Conservation (phyloP, 2,329 filamentous ascomycete genomes). For the Penicillium janthinellum region DNA sequence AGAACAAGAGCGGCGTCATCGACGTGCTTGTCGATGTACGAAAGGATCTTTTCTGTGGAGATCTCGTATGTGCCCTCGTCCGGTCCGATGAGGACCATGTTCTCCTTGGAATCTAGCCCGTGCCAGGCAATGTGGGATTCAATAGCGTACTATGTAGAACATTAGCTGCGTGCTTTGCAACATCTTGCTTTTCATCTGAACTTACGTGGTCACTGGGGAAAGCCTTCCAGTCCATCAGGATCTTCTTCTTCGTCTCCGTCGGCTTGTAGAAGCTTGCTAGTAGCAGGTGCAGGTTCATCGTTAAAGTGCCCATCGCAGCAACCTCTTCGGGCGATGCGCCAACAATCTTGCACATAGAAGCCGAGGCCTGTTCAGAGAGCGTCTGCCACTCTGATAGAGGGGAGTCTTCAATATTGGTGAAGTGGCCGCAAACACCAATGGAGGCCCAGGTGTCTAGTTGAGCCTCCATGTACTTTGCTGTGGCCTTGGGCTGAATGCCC, state of each 20-base stretch:
- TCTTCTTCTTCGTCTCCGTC: conserved; percentile 65
- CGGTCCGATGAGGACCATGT: conserved; percentile 74
- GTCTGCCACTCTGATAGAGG: conserved; percentile 73
- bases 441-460: conserved; percentile 82
- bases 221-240: conserved; percentile 81
- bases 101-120: conserved; percentile 62
- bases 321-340: conserved; percentile 73
- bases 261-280: conserved; percentile 82
- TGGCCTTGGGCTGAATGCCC: conserved; percentile 75
- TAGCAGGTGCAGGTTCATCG: conserved; percentile 75
- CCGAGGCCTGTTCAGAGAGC: conserved; percentile 72
- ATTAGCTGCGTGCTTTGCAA: conserved; percentile 13
- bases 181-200: conserved; percentile 5
- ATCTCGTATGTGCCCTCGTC: conserved; percentile 60
- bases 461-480: conserved; percentile 64
- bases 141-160: conserved; percentile 67
- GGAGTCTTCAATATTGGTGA: conserved; percentile 67
- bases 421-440: conserved; percentile 82
- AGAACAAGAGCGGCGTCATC: conserved; percentile 72
- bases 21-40: conserved; percentile 72
- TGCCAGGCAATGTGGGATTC: conserved; percentile 77
- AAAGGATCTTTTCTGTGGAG: conserved; percentile 69
- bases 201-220: conserved; percentile 81
- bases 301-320: conserved; percentile 84
- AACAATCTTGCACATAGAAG: conserved; percentile 69